phyloP scores from a whole-genome alignment of 2,329 filamentous ascomycete genomes.

The Myotisia sp. region DNA sequence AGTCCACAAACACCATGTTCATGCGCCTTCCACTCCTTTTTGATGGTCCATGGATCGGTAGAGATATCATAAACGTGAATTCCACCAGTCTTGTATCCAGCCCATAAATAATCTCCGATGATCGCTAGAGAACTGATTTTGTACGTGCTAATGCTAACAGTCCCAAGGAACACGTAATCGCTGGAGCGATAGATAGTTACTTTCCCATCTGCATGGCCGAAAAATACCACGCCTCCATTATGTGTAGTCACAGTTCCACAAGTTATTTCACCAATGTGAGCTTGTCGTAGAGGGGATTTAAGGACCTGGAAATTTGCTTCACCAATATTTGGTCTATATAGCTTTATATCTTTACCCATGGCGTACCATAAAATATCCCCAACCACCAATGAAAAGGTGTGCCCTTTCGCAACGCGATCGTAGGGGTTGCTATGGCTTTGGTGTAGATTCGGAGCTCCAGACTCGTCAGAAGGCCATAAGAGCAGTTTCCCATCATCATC shows the following conservation, averaged over 20 bases:
- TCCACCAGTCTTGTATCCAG: conserved; percentile 85
- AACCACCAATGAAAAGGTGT: conserved; percentile 80
- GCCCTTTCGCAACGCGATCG: conserved; percentile 64
- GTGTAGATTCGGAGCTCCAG: conserved; percentile 58
- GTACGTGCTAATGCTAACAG: conserved; percentile 80
- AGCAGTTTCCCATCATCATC: conserved; percentile 78
- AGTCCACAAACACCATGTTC: conserved; percentile 68
- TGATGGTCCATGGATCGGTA: conserved; percentile 69
- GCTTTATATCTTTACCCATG: conserved; percentile 68
- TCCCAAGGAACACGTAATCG: conserved; percentile 61
- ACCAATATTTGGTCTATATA: conserved; percentile 61
- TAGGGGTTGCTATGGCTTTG: conserved; percentile 52
- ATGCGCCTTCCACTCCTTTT: conserved; percentile 92
- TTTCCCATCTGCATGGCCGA: conserved; percentile 88
- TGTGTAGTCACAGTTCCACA: conserved; percentile 63
- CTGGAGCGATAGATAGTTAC: conserved; percentile 77
- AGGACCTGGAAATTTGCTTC: conserved; percentile 64
- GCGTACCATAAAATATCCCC: conserved; percentile 78
- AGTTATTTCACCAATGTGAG: conserved; percentile 71
- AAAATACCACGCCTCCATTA: conserved; percentile 65
- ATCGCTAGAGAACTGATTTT: conserved; percentile 83
- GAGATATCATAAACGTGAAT: conserved; percentile 82
- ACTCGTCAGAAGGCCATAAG: conserved; percentile 69
- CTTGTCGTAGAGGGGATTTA: conserved; percentile 53
- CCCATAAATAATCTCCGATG: conserved; percentile 74